A percentile compares a stretch with the other conserved stretches of the same genome.
phyloP scores from a whole-genome alignment of 345 rosid genomes.

The Citrus reticulata region DNA sequence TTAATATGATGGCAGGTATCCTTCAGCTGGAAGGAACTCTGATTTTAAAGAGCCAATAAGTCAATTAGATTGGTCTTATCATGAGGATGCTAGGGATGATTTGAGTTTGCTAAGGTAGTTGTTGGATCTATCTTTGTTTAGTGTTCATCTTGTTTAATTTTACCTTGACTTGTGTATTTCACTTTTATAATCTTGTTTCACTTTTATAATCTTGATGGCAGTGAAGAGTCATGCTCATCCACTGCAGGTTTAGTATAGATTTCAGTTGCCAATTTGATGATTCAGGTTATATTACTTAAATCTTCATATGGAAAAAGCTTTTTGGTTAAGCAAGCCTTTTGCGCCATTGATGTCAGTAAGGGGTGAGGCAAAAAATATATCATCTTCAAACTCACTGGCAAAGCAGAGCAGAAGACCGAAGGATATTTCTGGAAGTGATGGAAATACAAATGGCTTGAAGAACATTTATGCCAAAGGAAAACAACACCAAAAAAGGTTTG shows the following conservation, averaged over 20 bases:
- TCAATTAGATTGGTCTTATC: slow-evolving; percentile 37
- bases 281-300: not conserved
- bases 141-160: slow-evolving; percentile 4
- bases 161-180: slow-evolving; percentile 13
- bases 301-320: slow-evolving; percentile 4
- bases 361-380: slow-evolving; percentile 28
- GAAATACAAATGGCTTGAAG: slow-evolving; percentile 14
- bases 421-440: slow-evolving; percentile 26
- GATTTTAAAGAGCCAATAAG: slow-evolving; percentile 24
- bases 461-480: slow-evolving; percentile 21
- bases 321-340: slow-evolving; percentile 2
- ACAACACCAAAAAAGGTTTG: slow-evolving; percentile 18
- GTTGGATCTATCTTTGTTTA: slow-evolving; percentile 17
- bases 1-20: slow-evolving; percentile 27
- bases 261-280: slow-evolving; percentile 4
- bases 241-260: slow-evolving; percentile 56
- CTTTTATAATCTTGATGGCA: slow-evolving; percentile 34
- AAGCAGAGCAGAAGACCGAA: slow-evolving; percentile 27
- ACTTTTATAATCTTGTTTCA: slow-evolving; percentile 11
- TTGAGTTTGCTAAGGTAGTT: slow-evolving; percentile 55
- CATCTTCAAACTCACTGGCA: slow-evolving; percentile 23
- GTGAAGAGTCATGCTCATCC: slow-evolving; percentile 89
- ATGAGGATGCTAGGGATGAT: slow-evolving; percentile 48
- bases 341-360: slow-evolving; percentile 35
- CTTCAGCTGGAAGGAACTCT: slow-evolving; percentile 5